These are phyloP conservation scores for Oxytropis ochrocephala DNA, from an alignment of 306 rosid genomes.

Conservation along the genomic window DNA sequence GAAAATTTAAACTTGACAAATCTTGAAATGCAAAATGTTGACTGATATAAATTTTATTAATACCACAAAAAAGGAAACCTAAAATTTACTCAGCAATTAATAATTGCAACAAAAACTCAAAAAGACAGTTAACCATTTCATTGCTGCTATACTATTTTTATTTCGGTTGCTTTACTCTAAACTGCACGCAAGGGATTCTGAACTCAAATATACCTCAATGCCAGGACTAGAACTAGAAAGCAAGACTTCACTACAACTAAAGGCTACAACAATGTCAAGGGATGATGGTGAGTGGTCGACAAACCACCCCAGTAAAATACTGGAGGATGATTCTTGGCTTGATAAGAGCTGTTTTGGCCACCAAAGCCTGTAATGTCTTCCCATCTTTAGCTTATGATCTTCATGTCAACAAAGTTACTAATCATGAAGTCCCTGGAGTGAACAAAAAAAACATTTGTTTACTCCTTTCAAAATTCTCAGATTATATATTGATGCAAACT, in stretches of 20 bases:
- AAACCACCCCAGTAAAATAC: conserved; percentile 80
- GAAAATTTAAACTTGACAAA: neutral
- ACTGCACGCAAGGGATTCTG: neutral
- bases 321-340: conserved; percentile 35
- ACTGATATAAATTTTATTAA: conserved; percentile 1
- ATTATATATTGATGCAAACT: neutral
- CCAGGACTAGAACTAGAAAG: conserved; percentile 30
- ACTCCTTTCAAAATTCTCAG: neutral
- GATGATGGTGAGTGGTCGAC: conserved; percentile 52
- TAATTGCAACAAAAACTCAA: neutral
- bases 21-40: conserved; percentile 1
- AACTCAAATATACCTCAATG: conserved; percentile 50
- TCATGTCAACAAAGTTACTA: conserved; percentile 6
- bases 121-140: neutral
- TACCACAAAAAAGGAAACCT: conserved; percentile 1
- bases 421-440: conserved; percentile 28
- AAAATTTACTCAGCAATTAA: neutral
- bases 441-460: conserved; percentile 1
- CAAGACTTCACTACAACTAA: conserved; percentile 39
- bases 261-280: conserved; percentile 71
- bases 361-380: conserved; percentile 76
- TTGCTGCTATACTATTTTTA: neutral
- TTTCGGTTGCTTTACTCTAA: neutral
- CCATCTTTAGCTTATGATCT: conserved; percentile 38
- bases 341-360: conserved; percentile 75